These are phyloP conservation scores for Epichloe hybrida DNA, from an alignment of 2,329 filamentous ascomycete species.

Conservation along the genomic window DNA sequence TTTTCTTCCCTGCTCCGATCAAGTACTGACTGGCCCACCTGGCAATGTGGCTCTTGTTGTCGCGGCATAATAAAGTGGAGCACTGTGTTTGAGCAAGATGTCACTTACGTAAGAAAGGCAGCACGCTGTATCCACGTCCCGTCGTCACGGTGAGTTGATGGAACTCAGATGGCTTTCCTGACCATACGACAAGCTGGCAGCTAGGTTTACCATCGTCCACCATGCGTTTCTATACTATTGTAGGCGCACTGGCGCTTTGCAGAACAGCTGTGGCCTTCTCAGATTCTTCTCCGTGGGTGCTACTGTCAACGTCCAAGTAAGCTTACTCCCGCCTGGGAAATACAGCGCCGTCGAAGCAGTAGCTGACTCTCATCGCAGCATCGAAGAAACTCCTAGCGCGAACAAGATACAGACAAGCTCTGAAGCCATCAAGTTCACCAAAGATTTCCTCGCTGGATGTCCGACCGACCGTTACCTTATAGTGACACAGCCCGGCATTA, in stretches of 20 bases:
- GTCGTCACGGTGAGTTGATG: background rate
- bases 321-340: constrained; percentile 17
- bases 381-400: constrained; percentile 20
- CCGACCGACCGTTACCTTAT: constrained; percentile 66
- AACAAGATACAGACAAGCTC: constrained; percentile 36
- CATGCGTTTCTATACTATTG: constrained; percentile 43
- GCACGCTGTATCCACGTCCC: background rate
- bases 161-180: constrained; percentile 15
- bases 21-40: background rate
- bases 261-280: constrained; percentile 58
- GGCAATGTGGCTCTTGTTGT: too few species aligned
- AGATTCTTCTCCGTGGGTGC: constrained; percentile 78
- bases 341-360: background rate
- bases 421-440: constrained; percentile 28
- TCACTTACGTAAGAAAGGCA: background rate
- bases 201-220: constrained; percentile 7
- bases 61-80: background rate
- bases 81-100: background rate
- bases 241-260: constrained; percentile 39
- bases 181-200: constrained; percentile 8
- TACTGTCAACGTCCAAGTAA: constrained; percentile 76
- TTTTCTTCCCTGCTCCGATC: background rate
- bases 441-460: constrained; percentile 48
- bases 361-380: constrained; percentile 12
- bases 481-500: constrained; percentile 62